phyloP scores from a whole-genome alignment of 2,329 filamentous ascomycete species.

The Dactylella cylindrospora region DNA sequence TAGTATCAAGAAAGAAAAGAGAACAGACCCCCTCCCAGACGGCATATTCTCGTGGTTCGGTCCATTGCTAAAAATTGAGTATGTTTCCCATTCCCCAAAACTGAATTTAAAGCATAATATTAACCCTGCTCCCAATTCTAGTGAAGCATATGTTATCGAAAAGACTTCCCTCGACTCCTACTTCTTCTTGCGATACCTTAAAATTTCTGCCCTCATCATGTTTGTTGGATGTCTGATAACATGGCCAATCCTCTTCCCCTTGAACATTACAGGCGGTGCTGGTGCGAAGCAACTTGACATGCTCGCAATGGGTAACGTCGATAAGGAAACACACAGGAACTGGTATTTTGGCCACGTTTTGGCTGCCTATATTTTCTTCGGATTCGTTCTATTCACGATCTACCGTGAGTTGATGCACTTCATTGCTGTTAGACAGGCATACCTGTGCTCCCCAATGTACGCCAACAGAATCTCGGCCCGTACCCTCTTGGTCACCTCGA shows the following conservation, averaged over 20 bases:
- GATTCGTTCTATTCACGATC: slow-evolving; percentile 84
- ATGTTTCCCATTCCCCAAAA: slow-evolving; percentile 47
- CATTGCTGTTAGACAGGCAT: slow-evolving; percentile 89
- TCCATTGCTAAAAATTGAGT: slow-evolving; percentile 30
- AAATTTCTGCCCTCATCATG: slow-evolving; percentile 74
- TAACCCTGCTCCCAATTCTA: slow-evolving; percentile 58
- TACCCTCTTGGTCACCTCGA: slow-evolving; percentile 84
- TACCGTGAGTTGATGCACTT: slow-evolving; percentile 87
- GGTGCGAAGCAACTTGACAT: slow-evolving; percentile 68
- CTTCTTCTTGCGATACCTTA: slow-evolving; percentile 84
- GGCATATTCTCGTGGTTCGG: slow-evolving; percentile 23
- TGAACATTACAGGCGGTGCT: slow-evolving; percentile 80
- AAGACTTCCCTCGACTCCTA: slow-evolving; percentile 92
- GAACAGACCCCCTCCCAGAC: slow-evolving; percentile 30
- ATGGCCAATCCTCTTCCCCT: slow-evolving; percentile 83
- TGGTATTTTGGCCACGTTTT: slow-evolving; percentile 81
- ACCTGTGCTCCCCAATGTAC: slow-evolving; percentile 80
- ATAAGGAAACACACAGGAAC: slow-evolving; percentile 59
- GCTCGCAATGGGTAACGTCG: slow-evolving; percentile 76
- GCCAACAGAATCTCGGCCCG: slow-evolving; percentile 82
- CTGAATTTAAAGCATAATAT: slow-evolving; percentile 53
- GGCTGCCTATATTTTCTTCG: slow-evolving; percentile 78
- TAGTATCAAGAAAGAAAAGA: slow-evolving; percentile 54
- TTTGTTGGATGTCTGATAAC: slow-evolving; percentile 81
- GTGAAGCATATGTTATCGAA: slow-evolving; percentile 77